Evolutionary conservation across 345 rosid species (phyloP).

Genomic region (Pugionium dolabratum): DNA sequence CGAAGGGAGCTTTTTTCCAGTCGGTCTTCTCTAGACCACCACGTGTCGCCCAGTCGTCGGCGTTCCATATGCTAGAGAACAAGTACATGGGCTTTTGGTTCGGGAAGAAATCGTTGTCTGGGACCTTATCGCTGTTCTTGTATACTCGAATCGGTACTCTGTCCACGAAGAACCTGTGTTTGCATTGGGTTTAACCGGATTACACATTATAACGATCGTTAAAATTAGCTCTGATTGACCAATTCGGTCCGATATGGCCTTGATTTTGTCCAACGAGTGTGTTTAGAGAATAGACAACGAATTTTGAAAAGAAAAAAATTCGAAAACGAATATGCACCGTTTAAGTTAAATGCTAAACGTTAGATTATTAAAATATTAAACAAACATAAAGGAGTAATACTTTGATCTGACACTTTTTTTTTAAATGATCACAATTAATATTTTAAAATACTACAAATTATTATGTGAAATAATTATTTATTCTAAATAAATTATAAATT

Average conservation of each 20-base stretch:
- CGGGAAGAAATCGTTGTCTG: conserved; percentile 79
- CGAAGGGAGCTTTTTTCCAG: conserved; percentile 88
- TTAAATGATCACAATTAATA: too few relatives aligned
- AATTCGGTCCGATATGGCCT: not conserved
- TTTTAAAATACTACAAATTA: too few relatives aligned
- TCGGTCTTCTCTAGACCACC: conserved; percentile 95
- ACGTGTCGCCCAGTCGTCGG: conserved; percentile 96
- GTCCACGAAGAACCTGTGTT: conserved; percentile 74
- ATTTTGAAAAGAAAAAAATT: too few relatives aligned
- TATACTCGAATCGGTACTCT: conserved; percentile 72
- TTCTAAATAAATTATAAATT: too few relatives aligned
- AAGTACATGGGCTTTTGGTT: conserved; percentile 94
- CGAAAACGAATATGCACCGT: too few relatives aligned
- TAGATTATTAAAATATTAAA: too few relatives aligned
- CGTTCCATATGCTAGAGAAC: conserved; percentile 97
- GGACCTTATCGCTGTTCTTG: conserved; percentile 76
- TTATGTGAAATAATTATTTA: too few relatives aligned
- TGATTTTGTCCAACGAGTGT: not conserved
- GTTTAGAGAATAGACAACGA: too few relatives aligned
- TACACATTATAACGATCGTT: not conserved
- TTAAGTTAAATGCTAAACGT: too few relatives aligned
- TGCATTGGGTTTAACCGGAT: conserved; percentile 18
- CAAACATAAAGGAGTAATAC: too few relatives aligned
- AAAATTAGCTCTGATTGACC: not conserved
- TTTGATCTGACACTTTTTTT: too few relatives aligned